A percentile compares a stretch with the other conserved stretches of the same genome.
Evolutionary conservation across 371 early-diverging fungal species (phyloP).

Genomic region (Thermomucor indicae-seudaticae): DNA sequence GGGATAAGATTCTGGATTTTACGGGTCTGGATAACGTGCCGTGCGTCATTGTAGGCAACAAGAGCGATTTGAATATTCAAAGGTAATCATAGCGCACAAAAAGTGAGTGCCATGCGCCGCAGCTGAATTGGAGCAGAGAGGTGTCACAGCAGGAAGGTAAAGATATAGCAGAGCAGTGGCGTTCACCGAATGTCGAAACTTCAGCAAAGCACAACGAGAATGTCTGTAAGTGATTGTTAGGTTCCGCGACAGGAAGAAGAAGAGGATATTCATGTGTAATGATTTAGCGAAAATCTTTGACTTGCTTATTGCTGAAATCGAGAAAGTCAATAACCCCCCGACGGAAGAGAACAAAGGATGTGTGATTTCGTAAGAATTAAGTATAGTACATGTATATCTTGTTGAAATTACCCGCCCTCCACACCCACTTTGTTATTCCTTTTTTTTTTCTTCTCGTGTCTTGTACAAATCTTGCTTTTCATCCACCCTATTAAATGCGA

Average conservation of each 20-base stretch:
- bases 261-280: not conserved
- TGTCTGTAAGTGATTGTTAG: slow-evolving; percentile 57
- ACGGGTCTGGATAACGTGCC: slow-evolving; percentile 90
- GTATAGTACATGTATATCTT: not conserved
- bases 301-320: slow-evolving; percentile 63
- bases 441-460: too few relatives aligned
- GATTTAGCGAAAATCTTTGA: slow-evolving; percentile 62
- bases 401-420: too few relatives aligned
- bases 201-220: slow-evolving; percentile 92
- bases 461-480: too few relatives aligned
- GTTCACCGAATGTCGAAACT: slow-evolving; percentile 83
- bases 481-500: too few relatives aligned
- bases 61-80: slow-evolving; percentile 80
- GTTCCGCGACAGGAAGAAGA: not conserved
- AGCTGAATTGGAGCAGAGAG: slow-evolving; percentile 43
- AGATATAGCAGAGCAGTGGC: slow-evolving; percentile 75
- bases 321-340: slow-evolving; percentile 60
- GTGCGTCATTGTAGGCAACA: slow-evolving; percentile 92
- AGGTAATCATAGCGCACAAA: slow-evolving; percentile 24
- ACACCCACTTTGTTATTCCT: too few relatives aligned
- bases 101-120: not conserved
- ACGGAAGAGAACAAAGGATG: slow-evolving; percentile 56
- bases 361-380: slow-evolving; percentile 29
- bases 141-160: slow-evolving; percentile 78
- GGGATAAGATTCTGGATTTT: slow-evolving; percentile 93